A percentile compares a stretch with the other conserved stretches of the same genome.
Evolutionary conservation across 2,329 filamentous ascomycete genomes (phyloP).

Genomic region (Fusarium sp.): DNA sequence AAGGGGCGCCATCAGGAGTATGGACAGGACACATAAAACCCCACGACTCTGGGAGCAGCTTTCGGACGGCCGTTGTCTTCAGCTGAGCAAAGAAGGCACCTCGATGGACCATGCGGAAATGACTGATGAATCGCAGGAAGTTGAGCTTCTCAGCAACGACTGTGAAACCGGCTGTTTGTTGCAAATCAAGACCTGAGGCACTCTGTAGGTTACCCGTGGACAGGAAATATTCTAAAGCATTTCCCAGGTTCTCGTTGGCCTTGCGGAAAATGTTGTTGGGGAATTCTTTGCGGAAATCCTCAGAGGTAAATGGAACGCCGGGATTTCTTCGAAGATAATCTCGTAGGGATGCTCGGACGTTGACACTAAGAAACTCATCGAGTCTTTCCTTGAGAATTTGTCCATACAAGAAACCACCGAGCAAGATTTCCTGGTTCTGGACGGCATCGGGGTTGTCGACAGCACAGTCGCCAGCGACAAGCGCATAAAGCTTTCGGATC

Average conservation of each 20-base stretch:
- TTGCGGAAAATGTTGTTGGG: slow-evolving; percentile 79
- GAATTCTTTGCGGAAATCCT: slow-evolving; percentile 84
- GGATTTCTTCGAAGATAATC: slow-evolving; percentile 68
- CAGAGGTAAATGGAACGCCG: slow-evolving; percentile 79
- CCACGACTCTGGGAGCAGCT: slow-evolving; percentile 96
- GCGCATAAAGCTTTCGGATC: slow-evolving; percentile 92
- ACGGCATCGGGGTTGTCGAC: slow-evolving; percentile 97
- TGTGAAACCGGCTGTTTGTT: slow-evolving; percentile 94
- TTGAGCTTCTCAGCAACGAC: slow-evolving; percentile 99
- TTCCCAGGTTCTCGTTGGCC: slow-evolving; percentile 89
- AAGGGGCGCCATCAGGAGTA: slow-evolving; percentile 95
- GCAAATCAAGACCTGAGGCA: slow-evolving; percentile 90
- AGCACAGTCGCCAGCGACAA: slow-evolving; percentile 92
- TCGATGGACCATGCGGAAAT: slow-evolving; percentile 99
- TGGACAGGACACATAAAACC: slow-evolving; percentile 98
- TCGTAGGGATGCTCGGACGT: slow-evolving; percentile 63
- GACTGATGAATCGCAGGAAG: slow-evolving; percentile 97
- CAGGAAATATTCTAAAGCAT: slow-evolving; percentile 91
- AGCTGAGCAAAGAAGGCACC: slow-evolving; percentile 98
- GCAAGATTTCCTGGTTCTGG: slow-evolving; percentile 93
- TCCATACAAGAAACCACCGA: slow-evolving; percentile 93
- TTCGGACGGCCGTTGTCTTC: slow-evolving; percentile 96
- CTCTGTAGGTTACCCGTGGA: slow-evolving; percentile 95
- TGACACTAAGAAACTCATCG: slow-evolving; percentile 81
- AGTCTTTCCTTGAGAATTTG: slow-evolving; percentile 96